These are phyloP conservation scores for Vigna hirtella DNA, from an alignment of 306 rosid genomes.

Conservation along the genomic window DNA sequence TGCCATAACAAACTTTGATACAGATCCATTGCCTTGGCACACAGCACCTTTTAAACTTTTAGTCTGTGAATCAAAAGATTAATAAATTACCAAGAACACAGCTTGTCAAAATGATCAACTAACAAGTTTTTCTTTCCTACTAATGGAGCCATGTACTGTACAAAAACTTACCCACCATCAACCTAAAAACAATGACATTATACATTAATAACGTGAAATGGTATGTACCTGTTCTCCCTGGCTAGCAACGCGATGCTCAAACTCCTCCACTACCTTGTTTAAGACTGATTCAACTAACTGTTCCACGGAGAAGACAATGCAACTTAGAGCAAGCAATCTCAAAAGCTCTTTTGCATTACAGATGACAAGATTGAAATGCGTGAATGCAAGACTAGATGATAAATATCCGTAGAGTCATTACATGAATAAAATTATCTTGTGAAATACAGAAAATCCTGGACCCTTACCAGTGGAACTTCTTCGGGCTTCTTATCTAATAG, in stretches of 20 bases:
- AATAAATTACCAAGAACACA: conserved; percentile 31
- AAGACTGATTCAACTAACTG: conserved; percentile 91
- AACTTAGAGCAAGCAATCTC: conserved; percentile 30
- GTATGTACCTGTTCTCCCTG: conserved; percentile 68
- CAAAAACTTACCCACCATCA: not conserved
- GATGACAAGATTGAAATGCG: conserved; percentile 36
- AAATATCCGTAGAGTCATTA: not conserved
- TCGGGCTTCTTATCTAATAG: conserved; percentile 88
- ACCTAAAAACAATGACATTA: not conserved
- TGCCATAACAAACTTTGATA: conserved; percentile 53
- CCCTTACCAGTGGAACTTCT: conserved; percentile 82
- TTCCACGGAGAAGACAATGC: conserved; percentile 51
- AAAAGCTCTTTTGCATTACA: conserved; percentile 30
- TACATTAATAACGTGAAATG: conserved; percentile 26
- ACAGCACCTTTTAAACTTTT: conserved; percentile 52
- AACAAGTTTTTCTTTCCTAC: not conserved
- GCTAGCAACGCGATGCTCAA: conserved; percentile 75
- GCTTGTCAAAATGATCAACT: conserved; percentile 30
- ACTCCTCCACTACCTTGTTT: conserved; percentile 86
- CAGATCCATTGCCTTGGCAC: conserved; percentile 58
- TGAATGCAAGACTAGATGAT: conserved; percentile 21
- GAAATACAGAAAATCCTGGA: conserved; percentile 21
- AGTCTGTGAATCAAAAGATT: conserved; percentile 47
- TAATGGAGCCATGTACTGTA: not conserved
- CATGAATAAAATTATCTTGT: conserved; percentile 2